These are phyloP conservation scores for Nicotiana obtusifolia DNA, from an alignment of 257 asterid species.

Conservation along the genomic window DNA sequence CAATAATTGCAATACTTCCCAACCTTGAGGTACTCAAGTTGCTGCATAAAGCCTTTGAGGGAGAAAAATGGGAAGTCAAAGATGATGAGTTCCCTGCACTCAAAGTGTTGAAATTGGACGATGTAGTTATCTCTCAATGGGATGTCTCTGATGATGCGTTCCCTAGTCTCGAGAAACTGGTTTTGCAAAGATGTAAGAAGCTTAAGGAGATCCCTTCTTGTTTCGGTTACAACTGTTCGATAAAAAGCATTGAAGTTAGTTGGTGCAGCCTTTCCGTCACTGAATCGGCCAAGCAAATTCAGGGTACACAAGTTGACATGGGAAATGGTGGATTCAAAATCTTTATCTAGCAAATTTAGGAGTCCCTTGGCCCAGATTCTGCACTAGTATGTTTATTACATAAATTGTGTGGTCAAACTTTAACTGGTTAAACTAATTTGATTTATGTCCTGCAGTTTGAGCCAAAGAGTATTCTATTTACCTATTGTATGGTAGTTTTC, in stretches of 20 bases:
- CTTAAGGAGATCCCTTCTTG: background rate
- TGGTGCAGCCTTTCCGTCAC: no score
- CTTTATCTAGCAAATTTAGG: no score
- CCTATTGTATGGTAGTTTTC: no score
- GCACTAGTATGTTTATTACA: no score
- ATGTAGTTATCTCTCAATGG: background rate
- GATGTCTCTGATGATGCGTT: background rate
- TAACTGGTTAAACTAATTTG: no score
- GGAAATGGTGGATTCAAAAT: background rate
- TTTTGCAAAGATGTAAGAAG: background rate
- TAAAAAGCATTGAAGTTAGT: no score
- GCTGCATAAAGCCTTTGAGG: background rate
- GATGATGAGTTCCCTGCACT: background rate
- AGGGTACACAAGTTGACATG: background rate
- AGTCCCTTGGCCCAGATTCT: no score
- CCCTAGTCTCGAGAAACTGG: background rate
- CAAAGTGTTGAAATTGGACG: background rate
- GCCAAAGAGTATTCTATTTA: no score
- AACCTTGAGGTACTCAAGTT: background rate
- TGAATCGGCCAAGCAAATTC: background rate
- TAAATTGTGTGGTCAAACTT: no score
- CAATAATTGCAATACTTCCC: background rate
- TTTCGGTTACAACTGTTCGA: no score
- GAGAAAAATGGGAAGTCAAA: background rate
- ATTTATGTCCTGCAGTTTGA: no score